These are phyloP conservation scores for Penicillium turbatum DNA, from an alignment of 495 filamentous ascomycete genomes.

Conservation along the genomic window DNA sequence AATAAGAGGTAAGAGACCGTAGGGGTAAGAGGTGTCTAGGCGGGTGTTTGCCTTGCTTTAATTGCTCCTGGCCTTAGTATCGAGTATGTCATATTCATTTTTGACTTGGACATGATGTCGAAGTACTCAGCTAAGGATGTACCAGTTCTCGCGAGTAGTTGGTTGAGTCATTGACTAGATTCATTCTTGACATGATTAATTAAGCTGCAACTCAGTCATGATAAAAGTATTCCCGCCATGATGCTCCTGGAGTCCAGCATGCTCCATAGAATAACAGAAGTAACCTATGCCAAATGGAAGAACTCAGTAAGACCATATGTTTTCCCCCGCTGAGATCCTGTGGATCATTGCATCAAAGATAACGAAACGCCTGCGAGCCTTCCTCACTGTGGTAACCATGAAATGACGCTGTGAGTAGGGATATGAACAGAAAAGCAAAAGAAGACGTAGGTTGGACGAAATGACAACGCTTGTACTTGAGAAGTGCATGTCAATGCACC, in stretches of 20 bases:
- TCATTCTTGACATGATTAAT: background rate
- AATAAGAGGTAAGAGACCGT: too few species aligned
- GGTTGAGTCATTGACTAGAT: background rate
- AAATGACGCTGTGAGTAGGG: background rate
- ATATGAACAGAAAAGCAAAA: background rate
- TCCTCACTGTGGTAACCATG: slow-evolving; percentile 1
- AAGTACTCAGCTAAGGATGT: too few species aligned
- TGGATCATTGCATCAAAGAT: background rate
- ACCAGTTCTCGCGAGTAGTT: too few species aligned
- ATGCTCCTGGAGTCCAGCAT: background rate
- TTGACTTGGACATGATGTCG: too few species aligned
- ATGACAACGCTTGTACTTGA: slow-evolving; percentile 13
- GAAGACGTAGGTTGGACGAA: background rate
- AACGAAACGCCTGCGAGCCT: slow-evolving; percentile 8
- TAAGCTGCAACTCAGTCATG: too few species aligned
- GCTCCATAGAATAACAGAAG: background rate
- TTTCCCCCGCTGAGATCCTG: background rate
- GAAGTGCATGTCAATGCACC: slow-evolving; percentile 11
- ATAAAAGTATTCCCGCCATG: background rate
- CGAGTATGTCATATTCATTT: too few species aligned
- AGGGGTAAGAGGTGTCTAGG: too few species aligned
- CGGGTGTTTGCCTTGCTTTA: too few species aligned
- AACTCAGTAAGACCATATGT: too few species aligned
- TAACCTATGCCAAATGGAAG: background rate
- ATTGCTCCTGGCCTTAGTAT: too few species aligned